These are phyloP conservation scores for Solanum lignicaule DNA, from an alignment of 257 asterid genomes.

Conservation along the genomic window DNA sequence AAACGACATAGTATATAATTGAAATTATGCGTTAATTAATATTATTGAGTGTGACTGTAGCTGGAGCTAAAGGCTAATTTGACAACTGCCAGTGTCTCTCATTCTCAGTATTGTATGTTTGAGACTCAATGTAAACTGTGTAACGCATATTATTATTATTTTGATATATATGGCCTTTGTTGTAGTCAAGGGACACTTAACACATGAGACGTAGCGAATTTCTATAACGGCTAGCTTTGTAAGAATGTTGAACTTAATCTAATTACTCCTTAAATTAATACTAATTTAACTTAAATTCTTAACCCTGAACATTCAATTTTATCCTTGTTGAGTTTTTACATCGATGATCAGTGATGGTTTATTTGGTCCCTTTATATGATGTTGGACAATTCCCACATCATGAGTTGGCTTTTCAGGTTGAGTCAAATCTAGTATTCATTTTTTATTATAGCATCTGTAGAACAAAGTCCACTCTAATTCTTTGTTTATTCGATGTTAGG, in stretches of 20 bases:
- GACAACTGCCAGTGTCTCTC: neutral
- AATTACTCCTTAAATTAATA: neutral
- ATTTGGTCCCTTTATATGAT: neutral
- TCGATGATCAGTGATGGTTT: neutral
- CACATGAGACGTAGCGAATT: neutral
- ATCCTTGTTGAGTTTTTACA: neutral
- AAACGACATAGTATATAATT: neutral
- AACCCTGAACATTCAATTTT: neutral
- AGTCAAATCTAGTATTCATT: neutral
- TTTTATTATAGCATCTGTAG: neutral
- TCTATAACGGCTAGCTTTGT: neutral
- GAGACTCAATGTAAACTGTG: neutral
- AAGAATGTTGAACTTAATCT: neutral
- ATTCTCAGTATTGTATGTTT: neutral
- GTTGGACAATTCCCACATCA: neutral
- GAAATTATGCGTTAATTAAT: neutral
- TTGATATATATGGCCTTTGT: slow-evolving; percentile 7
- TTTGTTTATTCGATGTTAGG: neutral
- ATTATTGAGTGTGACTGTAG: neutral
- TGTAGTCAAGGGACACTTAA: slow-evolving; percentile 12
- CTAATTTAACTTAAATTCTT: neutral
- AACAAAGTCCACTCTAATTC: neutral
- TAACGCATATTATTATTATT: neutral
- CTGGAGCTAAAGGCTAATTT: neutral
- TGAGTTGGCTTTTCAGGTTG: neutral